Percentiles rank a stretch among this genome's conserved stretches.
phyloP scores from a whole-genome alignment of 345 rosid genomes.

The Heritiera littoralis region DNA sequence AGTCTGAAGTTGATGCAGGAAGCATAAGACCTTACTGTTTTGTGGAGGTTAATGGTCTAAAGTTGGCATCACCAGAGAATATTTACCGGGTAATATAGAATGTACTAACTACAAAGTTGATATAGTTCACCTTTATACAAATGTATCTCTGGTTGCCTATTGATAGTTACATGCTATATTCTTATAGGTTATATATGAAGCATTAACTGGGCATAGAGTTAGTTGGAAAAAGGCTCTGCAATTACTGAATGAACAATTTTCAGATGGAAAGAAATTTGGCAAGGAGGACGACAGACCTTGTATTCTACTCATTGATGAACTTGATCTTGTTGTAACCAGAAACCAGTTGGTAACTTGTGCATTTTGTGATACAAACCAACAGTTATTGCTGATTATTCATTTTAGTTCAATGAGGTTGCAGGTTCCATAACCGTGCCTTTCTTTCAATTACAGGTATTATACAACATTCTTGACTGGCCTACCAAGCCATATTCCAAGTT shows the following conservation, averaged over 20 bases:
- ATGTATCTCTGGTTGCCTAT: slow-evolving; percentile 4
- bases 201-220: slow-evolving; percentile 86
- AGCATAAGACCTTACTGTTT: slow-evolving; percentile 71
- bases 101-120: neutral
- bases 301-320: slow-evolving; percentile 94
- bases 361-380: slow-evolving; percentile 17
- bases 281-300: slow-evolving; percentile 73
- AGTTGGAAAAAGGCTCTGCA: slow-evolving; percentile 92
- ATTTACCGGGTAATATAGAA: slow-evolving; percentile 58
- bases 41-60: slow-evolving; percentile 93
- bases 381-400: neutral
- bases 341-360: slow-evolving; percentile 71
- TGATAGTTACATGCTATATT: slow-evolving; percentile 11
- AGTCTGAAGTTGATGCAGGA: slow-evolving; percentile 85
- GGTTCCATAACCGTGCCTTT: slow-evolving; percentile 9
- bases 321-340: slow-evolving; percentile 93
- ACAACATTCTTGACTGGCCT: slow-evolving; percentile 97
- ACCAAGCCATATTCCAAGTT: slow-evolving; percentile 83
- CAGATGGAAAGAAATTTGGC: slow-evolving; percentile 58
- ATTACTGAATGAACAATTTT: slow-evolving; percentile 73
- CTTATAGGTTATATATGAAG: slow-evolving; percentile 83
- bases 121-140: neutral
- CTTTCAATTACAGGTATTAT: slow-evolving; percentile 54
- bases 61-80: slow-evolving; percentile 90
- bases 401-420: neutral